Evolutionary conservation across 805 yeast genomes (phyloP).

Genomic region (Kazachstania kunashirensis): DNA sequence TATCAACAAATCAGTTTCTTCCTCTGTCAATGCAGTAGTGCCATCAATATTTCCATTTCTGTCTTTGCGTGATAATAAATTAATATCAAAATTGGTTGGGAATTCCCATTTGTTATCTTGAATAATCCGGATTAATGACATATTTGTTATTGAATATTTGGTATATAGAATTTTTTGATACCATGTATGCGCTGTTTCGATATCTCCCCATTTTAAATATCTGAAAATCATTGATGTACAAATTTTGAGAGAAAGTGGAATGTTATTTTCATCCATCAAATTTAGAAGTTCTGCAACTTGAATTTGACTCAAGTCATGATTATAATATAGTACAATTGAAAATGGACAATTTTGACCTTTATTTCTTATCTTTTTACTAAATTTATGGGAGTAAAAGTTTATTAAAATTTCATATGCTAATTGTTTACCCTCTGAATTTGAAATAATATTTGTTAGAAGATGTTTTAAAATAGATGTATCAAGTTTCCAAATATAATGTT

Average conservation of each 20-base stretch:
- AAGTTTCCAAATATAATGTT: conserved; percentile 6
- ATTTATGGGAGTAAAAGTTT: conserved; percentile 14
- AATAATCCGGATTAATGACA: conserved; percentile 11
- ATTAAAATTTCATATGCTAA: conserved; percentile 19
- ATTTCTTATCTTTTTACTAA: conserved; percentile 7
- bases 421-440: conserved; percentile 12
- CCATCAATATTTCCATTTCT: too few species aligned
- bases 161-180: conserved; percentile 18
- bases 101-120: conserved; percentile 19
- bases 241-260: conserved; percentile 20
- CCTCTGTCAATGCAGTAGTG: too few species aligned
- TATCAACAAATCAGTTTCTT: neutral
- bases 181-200: conserved; percentile 22
- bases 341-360: conserved; percentile 17
- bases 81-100: conserved; percentile 16
- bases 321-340: conserved; percentile 18
- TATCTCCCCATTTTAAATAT: conserved; percentile 10
- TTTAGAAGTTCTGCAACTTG: conserved; percentile 14
- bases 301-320: conserved; percentile 9
- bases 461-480: conserved; percentile 19
- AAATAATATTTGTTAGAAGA: conserved; percentile 14
- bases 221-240: conserved; percentile 21
- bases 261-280: conserved; percentile 16
- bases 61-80: too few species aligned
- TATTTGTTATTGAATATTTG: conserved; percentile 18